Conservation (phyloP, 1,284 basidiomycete genomes). For the Waitea zeae region DNA sequence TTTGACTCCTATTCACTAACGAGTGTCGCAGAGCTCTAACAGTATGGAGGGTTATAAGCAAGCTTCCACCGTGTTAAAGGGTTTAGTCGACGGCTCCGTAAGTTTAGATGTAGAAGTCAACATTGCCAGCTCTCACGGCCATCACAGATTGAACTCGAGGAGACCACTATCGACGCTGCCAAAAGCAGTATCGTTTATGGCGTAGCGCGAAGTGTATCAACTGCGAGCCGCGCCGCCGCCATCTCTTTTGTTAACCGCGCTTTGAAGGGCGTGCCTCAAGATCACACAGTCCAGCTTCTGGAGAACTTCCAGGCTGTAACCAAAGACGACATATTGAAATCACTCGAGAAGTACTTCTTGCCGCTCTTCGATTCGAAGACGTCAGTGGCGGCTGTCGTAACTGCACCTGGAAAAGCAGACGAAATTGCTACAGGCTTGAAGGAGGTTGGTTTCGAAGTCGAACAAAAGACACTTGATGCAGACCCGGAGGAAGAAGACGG, state of each 20-base stretch:
- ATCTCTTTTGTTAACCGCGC: constrained; percentile 79
- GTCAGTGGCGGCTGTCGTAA: constrained; percentile 72
- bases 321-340: constrained; percentile 55
- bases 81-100: constrained; percentile 67
- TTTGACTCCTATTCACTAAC: constrained; percentile 4
- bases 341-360: constrained; percentile 64
- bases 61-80: constrained; percentile 58
- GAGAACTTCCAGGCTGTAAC: constrained; percentile 68
- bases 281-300: constrained; percentile 59
- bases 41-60: constrained; percentile 73
- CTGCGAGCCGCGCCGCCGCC: constrained; percentile 63
- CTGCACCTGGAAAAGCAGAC: constrained; percentile 66
- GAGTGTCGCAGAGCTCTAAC: constrained; percentile 58
- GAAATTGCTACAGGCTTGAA: constrained; percentile 53
- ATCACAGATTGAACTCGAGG: constrained; percentile 64
- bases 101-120: no score
- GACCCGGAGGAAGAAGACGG: constrained; percentile 28
- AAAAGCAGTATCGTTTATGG: constrained; percentile 83
- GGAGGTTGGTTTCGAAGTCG: constrained; percentile 63
- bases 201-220: constrained; percentile 71
- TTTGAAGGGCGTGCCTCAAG: constrained; percentile 62
- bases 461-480: constrained; percentile 54
- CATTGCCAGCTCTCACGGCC: no score
- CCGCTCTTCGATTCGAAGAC: constrained; percentile 72
- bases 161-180: constrained; percentile 78